Evolutionary conservation across 2,329 filamentous ascomycete genomes (phyloP), one percentile per base, ranked within the genome.

Genomic region (Sclerotinia spermophila): DNA sequence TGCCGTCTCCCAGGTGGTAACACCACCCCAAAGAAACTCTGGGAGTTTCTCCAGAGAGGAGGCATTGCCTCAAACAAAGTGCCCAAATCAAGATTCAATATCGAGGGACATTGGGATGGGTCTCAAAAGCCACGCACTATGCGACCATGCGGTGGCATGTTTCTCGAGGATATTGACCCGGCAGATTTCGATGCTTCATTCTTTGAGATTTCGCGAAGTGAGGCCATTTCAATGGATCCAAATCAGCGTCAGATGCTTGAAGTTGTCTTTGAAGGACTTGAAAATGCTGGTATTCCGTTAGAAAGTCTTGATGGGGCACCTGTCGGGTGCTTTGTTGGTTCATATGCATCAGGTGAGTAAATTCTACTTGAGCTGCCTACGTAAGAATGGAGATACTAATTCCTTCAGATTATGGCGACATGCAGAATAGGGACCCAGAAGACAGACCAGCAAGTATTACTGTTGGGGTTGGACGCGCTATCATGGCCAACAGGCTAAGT

Each of bases 131-230:
- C 92, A 91, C 80, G 85, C 82, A 68, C 89, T 89, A 80, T 94
- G 93, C 82, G 92, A 90, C 73, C 90, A 86, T 69, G 89, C 90
- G 80, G 92, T 89, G 1, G 90, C 87, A 11, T 92, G 89, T 83
- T 83, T 71, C 73, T 84, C 5, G 74, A 80, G 0, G 75, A 81
- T 8, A 73, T 80, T 8, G 79, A 83, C 59, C 76, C 76, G 0
- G 60, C 71, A 3, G 74, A 77, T 1, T 82, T 82, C 64, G 81
- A 83, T 69, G 80, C 80, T 1, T 78, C 78, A 1, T 82, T 83
- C 71, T 83, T 83, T 73, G 78, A 77, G 0, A 77, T 82, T n/a
- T 78, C 77, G 3, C 75, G 79, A 5, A 77, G 76, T 15, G 81
- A 82, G 51, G 77, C 79, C 0, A 76, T 76, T 40, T 73, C 78